Conservation (phyloP, 1,284 basidiomycete genomes). For the Puccinia polysora region DNA sequence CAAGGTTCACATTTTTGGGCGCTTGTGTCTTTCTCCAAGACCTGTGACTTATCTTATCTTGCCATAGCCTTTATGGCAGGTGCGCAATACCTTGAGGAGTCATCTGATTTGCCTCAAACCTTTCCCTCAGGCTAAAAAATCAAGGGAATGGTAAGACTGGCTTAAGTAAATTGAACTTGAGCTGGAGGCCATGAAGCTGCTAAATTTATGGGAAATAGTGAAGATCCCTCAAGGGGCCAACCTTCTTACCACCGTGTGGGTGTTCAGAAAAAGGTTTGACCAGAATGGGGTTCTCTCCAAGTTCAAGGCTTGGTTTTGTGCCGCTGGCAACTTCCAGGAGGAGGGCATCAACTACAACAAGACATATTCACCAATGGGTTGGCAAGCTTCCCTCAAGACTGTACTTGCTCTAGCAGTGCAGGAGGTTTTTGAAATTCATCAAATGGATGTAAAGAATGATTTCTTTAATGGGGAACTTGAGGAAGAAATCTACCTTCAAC, state of each 20-base stretch:
- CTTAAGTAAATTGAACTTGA: background rate
- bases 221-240: background rate
- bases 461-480: background rate
- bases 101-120: background rate
- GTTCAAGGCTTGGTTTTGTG: background rate
- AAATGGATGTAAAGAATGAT: conserved; percentile 3
- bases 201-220: background rate
- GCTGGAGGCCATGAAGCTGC: background rate
- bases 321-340: background rate
- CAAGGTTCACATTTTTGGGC: too few species aligned
- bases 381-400: background rate
- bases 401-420: background rate
- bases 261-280: conserved; percentile 7
- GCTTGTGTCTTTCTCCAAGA: too few species aligned
- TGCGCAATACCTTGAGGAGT: too few species aligned
- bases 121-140: background rate
- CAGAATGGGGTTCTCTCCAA: background rate
- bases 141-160: background rate
- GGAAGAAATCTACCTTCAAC: background rate
- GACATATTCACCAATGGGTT: background rate
- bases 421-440: background rate
- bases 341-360: background rate
- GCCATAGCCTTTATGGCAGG: too few species aligned
- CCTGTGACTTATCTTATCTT: too few species aligned
- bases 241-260: background rate